Conservation (phyloP, 306 rosid species). For the Abrus precatorius region DNA sequence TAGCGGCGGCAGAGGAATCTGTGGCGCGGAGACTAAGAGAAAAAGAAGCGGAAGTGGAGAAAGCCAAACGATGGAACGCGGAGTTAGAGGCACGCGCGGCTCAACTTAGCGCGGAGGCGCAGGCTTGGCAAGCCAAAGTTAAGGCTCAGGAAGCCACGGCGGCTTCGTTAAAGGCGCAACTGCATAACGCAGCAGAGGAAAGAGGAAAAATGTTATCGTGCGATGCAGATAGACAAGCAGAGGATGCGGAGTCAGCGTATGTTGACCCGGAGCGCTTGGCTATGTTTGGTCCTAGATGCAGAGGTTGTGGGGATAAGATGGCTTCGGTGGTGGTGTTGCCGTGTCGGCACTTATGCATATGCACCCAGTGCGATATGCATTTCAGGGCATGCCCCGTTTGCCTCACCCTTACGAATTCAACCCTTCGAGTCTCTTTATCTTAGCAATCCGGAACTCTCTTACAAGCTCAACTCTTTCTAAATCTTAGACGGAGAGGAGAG, state of each 20-base stretch:
- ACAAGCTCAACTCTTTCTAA: no score
- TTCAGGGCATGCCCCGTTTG: constrained; percentile 84
- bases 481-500: no score
- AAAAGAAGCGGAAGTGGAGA: constrained; percentile 75
- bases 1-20: constrained; percentile 72
- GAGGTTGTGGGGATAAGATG: constrained; percentile 70
- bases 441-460: constrained; percentile 28
- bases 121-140: constrained; percentile 86
- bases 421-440: constrained; percentile 74
- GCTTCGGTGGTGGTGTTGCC: constrained; percentile 86
- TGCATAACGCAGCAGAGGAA: constrained; percentile 69
- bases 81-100: constrained; percentile 93
- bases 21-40: constrained; percentile 65
- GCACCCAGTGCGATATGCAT: constrained; percentile 71
- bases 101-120: constrained; percentile 73
- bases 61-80: constrained; percentile 70
- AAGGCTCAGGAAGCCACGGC: constrained; percentile 80
- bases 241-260: constrained; percentile 88
- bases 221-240: constrained; percentile 67
- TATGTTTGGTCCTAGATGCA: constrained; percentile 68
- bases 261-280: constrained; percentile 75
- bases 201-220: constrained; percentile 53
- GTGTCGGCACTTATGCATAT: constrained; percentile 85
- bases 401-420: constrained; percentile 70
- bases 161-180: constrained; percentile 73